A percentile compares a stretch with the other conserved stretches of the same genome.
Conservation (phyloP, 345 rosid species). For the Sapria himalayana region DNA sequence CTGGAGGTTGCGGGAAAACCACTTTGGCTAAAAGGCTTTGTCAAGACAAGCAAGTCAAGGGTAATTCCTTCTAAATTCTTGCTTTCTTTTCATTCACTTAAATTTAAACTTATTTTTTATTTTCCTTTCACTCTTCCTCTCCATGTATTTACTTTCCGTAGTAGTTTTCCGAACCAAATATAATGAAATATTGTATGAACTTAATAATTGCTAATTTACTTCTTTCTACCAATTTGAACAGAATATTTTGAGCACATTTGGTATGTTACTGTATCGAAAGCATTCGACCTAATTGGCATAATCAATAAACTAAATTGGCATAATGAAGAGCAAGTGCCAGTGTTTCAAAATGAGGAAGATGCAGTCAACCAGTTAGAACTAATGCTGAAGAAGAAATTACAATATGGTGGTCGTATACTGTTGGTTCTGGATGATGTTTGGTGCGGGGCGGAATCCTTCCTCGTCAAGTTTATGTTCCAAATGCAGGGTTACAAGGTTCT, state of each 20-base stretch:
- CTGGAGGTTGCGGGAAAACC: conserved; percentile 39
- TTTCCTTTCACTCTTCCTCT: no score
- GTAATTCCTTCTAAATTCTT: no score
- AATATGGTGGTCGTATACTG: conserved; percentile 20
- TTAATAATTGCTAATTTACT: no score
- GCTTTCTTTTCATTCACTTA: no score
- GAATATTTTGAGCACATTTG: conserved; percentile 28
- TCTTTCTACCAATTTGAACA: conserved; percentile 14
- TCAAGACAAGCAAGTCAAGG: conserved; percentile 16
- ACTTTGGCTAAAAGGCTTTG: conserved; percentile 26
- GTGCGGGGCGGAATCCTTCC: conserved; percentile 18
- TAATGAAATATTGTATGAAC: no score
- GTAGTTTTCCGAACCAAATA: no score
- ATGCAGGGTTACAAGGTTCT: conserved; percentile 24
- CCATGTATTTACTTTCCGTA: no score
- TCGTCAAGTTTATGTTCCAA: conserved; percentile 10
- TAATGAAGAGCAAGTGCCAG: neutral
- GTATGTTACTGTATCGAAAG: conserved; percentile 22
- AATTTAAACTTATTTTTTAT: no score
- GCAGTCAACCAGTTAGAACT: conserved; percentile 11
- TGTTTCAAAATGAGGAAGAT: conserved; percentile 12
- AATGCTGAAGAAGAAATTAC: conserved; percentile 8
- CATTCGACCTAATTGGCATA: conserved; percentile 16
- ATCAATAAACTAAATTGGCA: conserved; percentile 15
- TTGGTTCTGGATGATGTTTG: conserved; percentile 60